phyloP scores from a whole-genome alignment of 2,329 filamentous ascomycete genomes.

The Cyphellophora attinorum region DNA sequence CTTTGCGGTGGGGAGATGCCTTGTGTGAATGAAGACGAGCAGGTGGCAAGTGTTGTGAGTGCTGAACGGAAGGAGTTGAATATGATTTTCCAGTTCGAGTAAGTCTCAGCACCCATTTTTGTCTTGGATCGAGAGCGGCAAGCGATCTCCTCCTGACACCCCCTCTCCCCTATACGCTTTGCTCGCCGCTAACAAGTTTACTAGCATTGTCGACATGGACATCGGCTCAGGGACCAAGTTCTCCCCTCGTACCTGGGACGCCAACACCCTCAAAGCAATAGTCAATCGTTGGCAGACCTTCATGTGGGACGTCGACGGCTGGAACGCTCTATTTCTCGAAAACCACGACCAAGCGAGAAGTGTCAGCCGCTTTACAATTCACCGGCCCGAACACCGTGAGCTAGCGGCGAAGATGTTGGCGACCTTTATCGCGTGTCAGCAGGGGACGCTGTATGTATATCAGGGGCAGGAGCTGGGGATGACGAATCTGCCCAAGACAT shows the following conservation, averaged over 20 bases:
- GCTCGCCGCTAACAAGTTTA: too few relatives aligned
- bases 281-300: constrained; percentile 44
- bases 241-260: constrained; percentile 32
- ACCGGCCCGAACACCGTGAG: constrained; percentile 34
- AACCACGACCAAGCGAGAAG: constrained; percentile 54
- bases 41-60: constrained; percentile 52
- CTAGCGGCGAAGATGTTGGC: constrained; percentile 45
- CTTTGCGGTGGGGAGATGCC: constrained; percentile 67
- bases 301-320: constrained; percentile 38
- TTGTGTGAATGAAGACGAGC: constrained; percentile 47
- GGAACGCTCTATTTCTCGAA: constrained; percentile 53
- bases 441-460: constrained; percentile 50
- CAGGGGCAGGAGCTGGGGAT: constrained; percentile 55
- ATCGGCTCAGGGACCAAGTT: constrained; percentile 43
- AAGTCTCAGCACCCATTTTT: too few relatives aligned
- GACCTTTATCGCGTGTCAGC: constrained; percentile 37
- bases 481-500: constrained; percentile 42
- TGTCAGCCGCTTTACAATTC: constrained; percentile 42
- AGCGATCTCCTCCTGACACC: too few relatives aligned
- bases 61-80: constrained; percentile 47
- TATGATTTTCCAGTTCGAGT: constrained; percentile 65
- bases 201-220: constrained; percentile 55
- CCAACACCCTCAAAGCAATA: constrained; percentile 40
- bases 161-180: too few relatives aligned
- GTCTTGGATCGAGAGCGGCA: too few relatives aligned